Evolutionary conservation across 768 basidiomycete genomes (phyloP).

Genomic region (Suillus fuscotomentosus): DNA sequence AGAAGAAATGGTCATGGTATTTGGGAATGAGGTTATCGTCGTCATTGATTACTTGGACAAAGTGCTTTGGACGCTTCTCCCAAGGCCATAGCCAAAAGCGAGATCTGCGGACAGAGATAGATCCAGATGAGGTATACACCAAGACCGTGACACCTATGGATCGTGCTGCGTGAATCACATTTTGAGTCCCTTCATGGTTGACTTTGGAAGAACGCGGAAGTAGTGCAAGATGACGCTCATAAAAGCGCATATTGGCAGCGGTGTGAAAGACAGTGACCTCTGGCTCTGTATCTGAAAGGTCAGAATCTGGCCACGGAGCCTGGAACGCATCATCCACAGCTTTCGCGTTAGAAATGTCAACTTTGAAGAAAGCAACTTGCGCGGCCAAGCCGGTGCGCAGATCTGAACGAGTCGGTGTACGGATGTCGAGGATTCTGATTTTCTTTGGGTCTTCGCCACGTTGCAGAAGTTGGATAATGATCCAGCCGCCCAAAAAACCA

Average conservation of each 20-base stretch:
- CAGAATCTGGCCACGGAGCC: constrained; percentile 53
- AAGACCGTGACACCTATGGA: constrained; percentile 54
- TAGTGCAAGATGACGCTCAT: constrained; percentile 55
- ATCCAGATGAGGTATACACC: constrained; percentile 74
- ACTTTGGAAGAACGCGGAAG: constrained; percentile 56
- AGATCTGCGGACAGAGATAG: constrained; percentile 53
- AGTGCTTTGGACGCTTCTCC: constrained; percentile 55
- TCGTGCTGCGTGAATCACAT: constrained; percentile 60
- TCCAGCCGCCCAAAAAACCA: constrained; percentile 79
- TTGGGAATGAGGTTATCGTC: constrained; percentile 52
- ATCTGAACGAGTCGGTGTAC: constrained; percentile 56
- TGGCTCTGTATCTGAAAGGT: constrained; percentile 19
- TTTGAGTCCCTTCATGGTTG: constrained; percentile 66
- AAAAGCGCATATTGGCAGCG: constrained; percentile 77
- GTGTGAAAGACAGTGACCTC: constrained; percentile 71
- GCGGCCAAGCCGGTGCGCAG: constrained; percentile 50
- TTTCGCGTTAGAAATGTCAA: constrained; percentile 53
- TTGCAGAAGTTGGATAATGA: constrained; percentile 62
- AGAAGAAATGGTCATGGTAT: constrained; percentile 64
- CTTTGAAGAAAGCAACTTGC: constrained; percentile 55
- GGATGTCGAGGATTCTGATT: constrained; percentile 69
- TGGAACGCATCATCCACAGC: constrained; percentile 61
- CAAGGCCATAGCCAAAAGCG: constrained; percentile 76
- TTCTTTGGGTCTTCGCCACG: constrained; percentile 67
- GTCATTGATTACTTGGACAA: constrained; percentile 65